These are phyloP conservation scores for Desmodesmus armatus DNA, from an alignment of 139 green algal genomes.

Conservation along the genomic window DNA sequence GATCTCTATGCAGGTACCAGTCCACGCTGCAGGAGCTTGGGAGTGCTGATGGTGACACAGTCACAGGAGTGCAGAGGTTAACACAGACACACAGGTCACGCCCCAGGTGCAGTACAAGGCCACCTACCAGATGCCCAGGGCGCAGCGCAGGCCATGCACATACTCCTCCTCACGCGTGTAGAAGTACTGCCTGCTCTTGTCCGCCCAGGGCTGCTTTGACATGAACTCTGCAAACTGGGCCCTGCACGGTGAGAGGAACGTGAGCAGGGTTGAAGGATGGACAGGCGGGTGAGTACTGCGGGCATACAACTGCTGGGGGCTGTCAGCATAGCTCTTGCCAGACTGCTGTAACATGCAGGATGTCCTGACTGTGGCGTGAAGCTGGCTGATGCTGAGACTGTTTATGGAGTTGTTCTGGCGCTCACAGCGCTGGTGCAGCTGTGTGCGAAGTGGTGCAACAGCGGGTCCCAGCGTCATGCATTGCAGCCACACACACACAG, in stretches of 20 bases:
- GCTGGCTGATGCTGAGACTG: no score
- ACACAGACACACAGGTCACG: not conserved
- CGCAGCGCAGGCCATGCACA: conserved; percentile 70
- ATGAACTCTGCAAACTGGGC: conserved; percentile 71
- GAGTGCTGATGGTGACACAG: not conserved
- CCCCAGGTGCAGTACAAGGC: not conserved
- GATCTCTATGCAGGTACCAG: not conserved
- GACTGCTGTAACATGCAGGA: no score
- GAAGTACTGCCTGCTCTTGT: conserved; percentile 87
- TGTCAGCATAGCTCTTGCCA: no score
- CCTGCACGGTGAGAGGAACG: conserved; percentile 50
- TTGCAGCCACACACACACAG: no score
- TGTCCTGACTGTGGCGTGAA: no score
- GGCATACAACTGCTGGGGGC: no score
- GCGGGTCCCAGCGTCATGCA: no score
- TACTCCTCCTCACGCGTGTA: conserved; percentile 87
- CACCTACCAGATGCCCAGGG: conserved; percentile 84
- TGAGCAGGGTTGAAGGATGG: no score
- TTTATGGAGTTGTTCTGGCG: no score
- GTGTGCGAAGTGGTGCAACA: no score
- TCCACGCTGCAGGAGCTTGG: not conserved
- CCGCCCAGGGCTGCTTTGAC: conserved; percentile 70
- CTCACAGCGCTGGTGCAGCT: no score
- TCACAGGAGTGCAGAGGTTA: not conserved
- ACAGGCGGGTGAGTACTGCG: not conserved